Evolutionary conservation across 257 asterid genomes (phyloP).

Genomic region (Cinchona pubescens): DNA sequence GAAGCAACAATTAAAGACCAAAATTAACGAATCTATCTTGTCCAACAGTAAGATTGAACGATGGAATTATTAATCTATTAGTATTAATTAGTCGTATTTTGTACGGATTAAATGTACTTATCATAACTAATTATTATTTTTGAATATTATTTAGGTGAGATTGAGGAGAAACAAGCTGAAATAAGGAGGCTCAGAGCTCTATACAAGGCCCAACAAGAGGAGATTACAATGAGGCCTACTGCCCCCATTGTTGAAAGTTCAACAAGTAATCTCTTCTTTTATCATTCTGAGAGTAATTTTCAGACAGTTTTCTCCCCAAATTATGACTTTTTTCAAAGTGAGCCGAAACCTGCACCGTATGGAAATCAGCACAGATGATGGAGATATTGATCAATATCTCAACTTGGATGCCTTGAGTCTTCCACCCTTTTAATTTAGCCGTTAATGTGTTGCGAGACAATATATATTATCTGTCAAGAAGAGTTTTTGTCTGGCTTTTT

Average conservation of each 20-base stretch:
- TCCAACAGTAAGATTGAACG: conserved; percentile 7
- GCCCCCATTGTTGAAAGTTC: not conserved
- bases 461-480: not conserved
- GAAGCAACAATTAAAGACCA: conserved; percentile 8
- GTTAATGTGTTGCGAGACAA: no score
- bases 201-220: not conserved
- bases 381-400: conserved; percentile 16
- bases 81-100: no score
- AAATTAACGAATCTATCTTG: conserved; percentile 1
- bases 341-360: no score
- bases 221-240: not conserved
- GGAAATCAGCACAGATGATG: not conserved
- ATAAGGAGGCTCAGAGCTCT: conserved; percentile 10
- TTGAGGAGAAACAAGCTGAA: conserved; percentile 15
- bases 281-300: not conserved
- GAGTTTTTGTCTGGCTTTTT: not conserved
- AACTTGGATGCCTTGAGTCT: conserved; percentile 5
- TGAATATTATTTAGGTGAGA: conserved; percentile 7
- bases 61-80: not conserved
- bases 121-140: not conserved
- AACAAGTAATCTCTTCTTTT: not conserved
- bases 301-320: not conserved
- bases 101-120: not conserved
- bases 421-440: no score
- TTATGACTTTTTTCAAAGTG: not conserved